These are phyloP conservation scores for Brassica cretica DNA, from an alignment of 345 rosid species.

Conservation along the genomic window DNA sequence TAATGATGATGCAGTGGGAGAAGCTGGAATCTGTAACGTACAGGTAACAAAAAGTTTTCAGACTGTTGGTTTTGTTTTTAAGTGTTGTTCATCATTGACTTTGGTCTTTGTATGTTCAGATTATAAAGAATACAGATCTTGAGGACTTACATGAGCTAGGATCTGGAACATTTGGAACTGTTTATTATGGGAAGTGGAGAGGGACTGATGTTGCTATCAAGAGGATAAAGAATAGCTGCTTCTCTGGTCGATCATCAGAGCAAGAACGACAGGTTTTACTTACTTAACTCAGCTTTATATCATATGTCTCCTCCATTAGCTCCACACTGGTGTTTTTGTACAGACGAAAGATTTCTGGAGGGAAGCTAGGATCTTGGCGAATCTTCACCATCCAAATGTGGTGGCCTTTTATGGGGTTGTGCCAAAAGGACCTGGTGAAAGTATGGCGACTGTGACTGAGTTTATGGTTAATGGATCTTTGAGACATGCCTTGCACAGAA, in stretches of 20 bases:
- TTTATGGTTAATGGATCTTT: conserved; percentile 91
- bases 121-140: conserved; percentile 68
- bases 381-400: conserved; percentile 94
- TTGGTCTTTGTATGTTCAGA: conserved; percentile 33
- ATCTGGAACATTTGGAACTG: conserved; percentile 93
- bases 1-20: conserved; percentile 59
- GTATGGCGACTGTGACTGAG: conserved; percentile 88
- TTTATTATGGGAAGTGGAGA: conserved; percentile 89
- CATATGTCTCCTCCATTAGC: not conserved
- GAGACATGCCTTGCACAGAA: conserved; percentile 69
- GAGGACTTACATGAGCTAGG: conserved; percentile 88
- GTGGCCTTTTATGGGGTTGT: conserved; percentile 93
- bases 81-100: not conserved
- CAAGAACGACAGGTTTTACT: conserved; percentile 66
- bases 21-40: conserved; percentile 73
- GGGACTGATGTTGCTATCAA: conserved; percentile 96
- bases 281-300: not conserved
- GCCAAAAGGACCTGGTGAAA: conserved; percentile 85
- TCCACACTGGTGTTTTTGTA: not conserved
- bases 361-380: conserved; percentile 82
- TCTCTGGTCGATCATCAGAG: conserved; percentile 74
- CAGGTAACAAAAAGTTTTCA: conserved; percentile 35
- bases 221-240: conserved; percentile 83
- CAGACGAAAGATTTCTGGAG: conserved; percentile 50
- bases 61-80: not conserved